Evolutionary conservation across 1,284 basidiomycete species (phyloP), one percentile per base, ranked within the genome.

Genomic region (Rugiboletus extremiorientalis): DNA sequence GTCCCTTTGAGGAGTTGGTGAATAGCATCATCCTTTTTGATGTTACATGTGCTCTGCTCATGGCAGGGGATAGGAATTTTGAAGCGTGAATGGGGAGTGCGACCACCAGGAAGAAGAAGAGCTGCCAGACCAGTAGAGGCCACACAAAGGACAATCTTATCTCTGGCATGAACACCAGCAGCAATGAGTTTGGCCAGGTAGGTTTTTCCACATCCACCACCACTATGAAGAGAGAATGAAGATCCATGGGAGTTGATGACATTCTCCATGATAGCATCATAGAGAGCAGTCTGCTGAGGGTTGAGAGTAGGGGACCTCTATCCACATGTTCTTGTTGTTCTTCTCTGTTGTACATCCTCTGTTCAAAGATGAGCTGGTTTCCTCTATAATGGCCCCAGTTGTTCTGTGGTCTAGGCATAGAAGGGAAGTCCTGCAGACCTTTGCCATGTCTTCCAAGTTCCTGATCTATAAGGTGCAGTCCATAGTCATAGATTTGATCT

Each of bases 121-220:
- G n/a, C n/a, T n/a, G 63, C 59, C 18, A 65, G 48, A 37, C 76
- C 70, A n/a, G n/a, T n/a, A n/a, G n/a, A n/a, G n/a, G n/a, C n/a
- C n/a, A n/a, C n/a, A n/a, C n/a, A n/a, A n/a, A 60, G 64, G 0
- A 77, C 71, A 60, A 81, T 73, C 14, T 58, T 23, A 0, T 65
- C 65, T 30, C 67, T 55, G 15, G 58, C 51, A 20, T 69, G n/a
- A 5, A 81, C 23, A 7, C 55, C 40, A 51, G 68, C 46, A 55
- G 73, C 72, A 43, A 83, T 55, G 0, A 76, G 72, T 12, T 76
- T 79, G 56, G 76, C 76, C 0, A 82, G 43, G 65, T 74, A 83
- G 0, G 79, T 84, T 58, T 84, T 84, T 3, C 80, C 80, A 56
- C 73, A 75, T 0, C 80, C 80, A 47, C 76, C 80, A 28, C 74